These are phyloP conservation scores for Castanea mollissima DNA, from an alignment of 306 rosid genomes.

Conservation along the genomic window DNA sequence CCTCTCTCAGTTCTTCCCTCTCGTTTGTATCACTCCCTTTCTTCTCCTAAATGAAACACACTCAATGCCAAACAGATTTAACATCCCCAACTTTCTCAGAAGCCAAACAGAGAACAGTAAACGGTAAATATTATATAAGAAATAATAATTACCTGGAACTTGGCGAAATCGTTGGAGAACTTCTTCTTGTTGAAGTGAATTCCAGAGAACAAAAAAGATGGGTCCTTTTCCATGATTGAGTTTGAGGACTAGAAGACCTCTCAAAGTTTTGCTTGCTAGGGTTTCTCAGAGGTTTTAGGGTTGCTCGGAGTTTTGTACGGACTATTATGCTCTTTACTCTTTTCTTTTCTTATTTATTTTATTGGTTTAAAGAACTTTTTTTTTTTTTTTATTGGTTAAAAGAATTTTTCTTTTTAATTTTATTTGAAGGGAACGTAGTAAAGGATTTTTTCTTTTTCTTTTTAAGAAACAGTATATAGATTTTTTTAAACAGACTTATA, in stretches of 20 bases:
- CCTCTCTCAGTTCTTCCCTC: slow-evolving; percentile 29
- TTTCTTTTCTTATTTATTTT: no score
- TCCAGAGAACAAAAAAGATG: slow-evolving; percentile 81
- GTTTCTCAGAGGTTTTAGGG: no score
- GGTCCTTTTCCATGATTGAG: slow-evolving; percentile 49
- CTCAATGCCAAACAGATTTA: no score
- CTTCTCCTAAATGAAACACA: slow-evolving; percentile 31
- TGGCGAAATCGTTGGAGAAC: slow-evolving; percentile 67
- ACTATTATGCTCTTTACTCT: no score
- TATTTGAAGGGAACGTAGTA: no score
- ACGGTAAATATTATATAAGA: not conserved
- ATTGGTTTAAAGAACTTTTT: no score
- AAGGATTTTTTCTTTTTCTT: no score
- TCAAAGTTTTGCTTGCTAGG: not conserved
- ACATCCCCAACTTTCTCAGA: not conserved
- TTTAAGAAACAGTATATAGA: no score
- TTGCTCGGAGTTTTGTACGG: no score
- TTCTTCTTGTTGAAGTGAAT: slow-evolving; percentile 66
- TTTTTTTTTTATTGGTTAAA: no score
- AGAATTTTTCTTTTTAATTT: no score
- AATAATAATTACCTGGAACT: slow-evolving; percentile 53
- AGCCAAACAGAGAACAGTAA: not conserved
- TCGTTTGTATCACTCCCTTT: slow-evolving; percentile 28
- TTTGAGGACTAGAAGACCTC: not conserved
- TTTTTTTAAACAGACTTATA: no score